Evolutionary conservation across 208 protist genomes (phyloP).

Genomic region (Wallacemonas collosoma): DNA sequence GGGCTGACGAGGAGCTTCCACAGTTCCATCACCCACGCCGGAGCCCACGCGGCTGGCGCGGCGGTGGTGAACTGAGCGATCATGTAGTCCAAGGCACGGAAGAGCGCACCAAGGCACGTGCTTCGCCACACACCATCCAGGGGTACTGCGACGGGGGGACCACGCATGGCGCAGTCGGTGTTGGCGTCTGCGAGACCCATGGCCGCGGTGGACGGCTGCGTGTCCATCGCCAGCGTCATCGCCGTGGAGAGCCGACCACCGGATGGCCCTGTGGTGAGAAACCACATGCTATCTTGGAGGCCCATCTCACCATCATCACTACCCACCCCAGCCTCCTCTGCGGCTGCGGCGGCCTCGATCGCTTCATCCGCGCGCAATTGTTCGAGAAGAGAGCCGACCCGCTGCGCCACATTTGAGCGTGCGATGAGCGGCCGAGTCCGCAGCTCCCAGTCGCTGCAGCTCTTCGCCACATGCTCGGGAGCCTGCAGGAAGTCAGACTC

Average conservation of each 20-base stretch:
- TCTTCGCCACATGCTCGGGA: slow-evolving; percentile 17
- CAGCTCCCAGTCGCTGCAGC: slow-evolving; percentile 36
- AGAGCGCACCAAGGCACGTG: slow-evolving; percentile 36
- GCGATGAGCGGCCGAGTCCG: not conserved
- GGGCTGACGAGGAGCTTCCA: slow-evolving; percentile 29
- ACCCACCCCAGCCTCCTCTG: not conserved
- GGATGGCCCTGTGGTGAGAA: not conserved
- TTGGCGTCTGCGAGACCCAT: not conserved
- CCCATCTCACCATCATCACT: not conserved
- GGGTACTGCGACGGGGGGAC: slow-evolving; percentile 3
- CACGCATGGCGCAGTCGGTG: too few relatives aligned
- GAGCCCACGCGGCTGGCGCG: not conserved
- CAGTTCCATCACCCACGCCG: slow-evolving; percentile 73
- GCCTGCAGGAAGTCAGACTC: slow-evolving; percentile 62
- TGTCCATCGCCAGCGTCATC: not conserved
- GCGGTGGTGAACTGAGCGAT: slow-evolving; percentile 18
- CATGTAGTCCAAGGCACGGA: slow-evolving; percentile 40
- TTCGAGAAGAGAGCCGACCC: slow-evolving; percentile 10
- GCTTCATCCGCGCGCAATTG: not conserved
- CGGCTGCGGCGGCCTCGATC: not conserved
- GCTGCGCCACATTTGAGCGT: not conserved
- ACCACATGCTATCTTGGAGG: slow-evolving; percentile 1
- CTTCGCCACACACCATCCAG: slow-evolving; percentile 39
- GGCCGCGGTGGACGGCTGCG: too few relatives aligned
- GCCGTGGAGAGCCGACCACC: slow-evolving; percentile 9